Conservation (phyloP, 352 stramenopile species). For the Phytophthora nicotianae region DNA sequence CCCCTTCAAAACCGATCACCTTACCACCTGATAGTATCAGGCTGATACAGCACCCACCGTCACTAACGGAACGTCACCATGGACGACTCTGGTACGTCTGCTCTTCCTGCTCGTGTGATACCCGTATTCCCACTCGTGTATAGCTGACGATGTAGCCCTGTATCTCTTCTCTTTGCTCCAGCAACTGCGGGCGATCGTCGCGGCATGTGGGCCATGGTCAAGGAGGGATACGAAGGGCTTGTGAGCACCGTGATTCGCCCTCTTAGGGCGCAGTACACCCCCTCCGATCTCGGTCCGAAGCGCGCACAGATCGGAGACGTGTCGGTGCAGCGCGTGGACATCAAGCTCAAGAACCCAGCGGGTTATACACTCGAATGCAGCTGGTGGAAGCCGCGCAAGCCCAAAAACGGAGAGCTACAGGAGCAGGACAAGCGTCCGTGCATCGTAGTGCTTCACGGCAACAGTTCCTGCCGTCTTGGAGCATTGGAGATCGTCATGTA, state of each 20-base stretch:
- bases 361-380: slow-evolving; percentile 85
- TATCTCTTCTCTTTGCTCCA: slow-evolving; percentile 17
- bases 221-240: slow-evolving; percentile 82
- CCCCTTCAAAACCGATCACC: not conserved
- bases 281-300: slow-evolving; percentile 70
- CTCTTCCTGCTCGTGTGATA: not conserved
- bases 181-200: slow-evolving; percentile 54
- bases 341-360: slow-evolving; percentile 77
- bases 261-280: slow-evolving; percentile 61
- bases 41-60: slow-evolving; percentile 21
- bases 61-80: slow-evolving; percentile 27
- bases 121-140: not conserved
- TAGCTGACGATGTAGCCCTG: slow-evolving; percentile 16
- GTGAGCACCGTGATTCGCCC: slow-evolving; percentile 85
- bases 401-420: slow-evolving; percentile 2
- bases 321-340: slow-evolving; percentile 66
- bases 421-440: slow-evolving; percentile 59
- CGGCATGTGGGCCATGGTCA: slow-evolving; percentile 85
- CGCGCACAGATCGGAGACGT: slow-evolving; percentile 59
- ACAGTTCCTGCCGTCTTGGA: slow-evolving; percentile 80
- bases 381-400: slow-evolving; percentile 76
- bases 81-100: slow-evolving; percentile 46
- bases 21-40: slow-evolving; percentile 32
- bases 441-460: slow-evolving; percentile 85
- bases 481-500: slow-evolving; percentile 81